A percentile compares a stretch with the other conserved stretches of the same genome.
These are phyloP conservation scores for Alisma plantagoaquatica DNA, from an alignment of 106 monocot genomes.

Conservation along the genomic window DNA sequence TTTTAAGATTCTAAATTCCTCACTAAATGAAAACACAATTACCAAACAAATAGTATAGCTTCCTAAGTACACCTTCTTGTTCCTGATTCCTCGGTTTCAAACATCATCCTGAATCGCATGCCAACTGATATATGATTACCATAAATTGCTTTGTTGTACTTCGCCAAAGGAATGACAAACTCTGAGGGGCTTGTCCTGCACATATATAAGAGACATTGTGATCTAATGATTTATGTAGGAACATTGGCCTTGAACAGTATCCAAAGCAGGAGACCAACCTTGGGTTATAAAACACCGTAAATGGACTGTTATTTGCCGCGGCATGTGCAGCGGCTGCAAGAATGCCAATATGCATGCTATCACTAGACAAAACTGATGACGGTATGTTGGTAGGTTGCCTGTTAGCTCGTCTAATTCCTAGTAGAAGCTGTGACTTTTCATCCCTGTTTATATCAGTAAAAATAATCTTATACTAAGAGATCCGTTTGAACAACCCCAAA, in stretches of 20 bases:
- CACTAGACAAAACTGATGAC: conserved; percentile 68
- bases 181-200: conserved; percentile 28
- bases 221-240: too few species aligned
- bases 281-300: conserved; percentile 27
- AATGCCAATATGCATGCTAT: conserved; percentile 30
- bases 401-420: conserved; percentile 74
- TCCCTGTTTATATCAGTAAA: conserved; percentile 28
- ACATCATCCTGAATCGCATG: conserved; percentile 32
- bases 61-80: conserved; percentile 7
- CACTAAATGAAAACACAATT: too few species aligned
- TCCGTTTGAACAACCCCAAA: background rate
- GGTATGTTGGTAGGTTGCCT: conserved; percentile 61
- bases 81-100: conserved; percentile 26
- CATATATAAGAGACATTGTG: too few species aligned
- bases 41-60: too few species aligned
- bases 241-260: too few species aligned
- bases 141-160: conserved; percentile 26
- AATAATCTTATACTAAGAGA: background rate
- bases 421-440: conserved; percentile 61
- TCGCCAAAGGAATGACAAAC: conserved; percentile 24
- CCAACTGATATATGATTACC: conserved; percentile 20
- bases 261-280: conserved; percentile 13
- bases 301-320: conserved; percentile 26
- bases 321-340: conserved; percentile 31
- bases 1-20: too few species aligned